Conservation (phyloP, 192 early-diverging fungal species). For the Rhizophlyctis rosea region DNA sequence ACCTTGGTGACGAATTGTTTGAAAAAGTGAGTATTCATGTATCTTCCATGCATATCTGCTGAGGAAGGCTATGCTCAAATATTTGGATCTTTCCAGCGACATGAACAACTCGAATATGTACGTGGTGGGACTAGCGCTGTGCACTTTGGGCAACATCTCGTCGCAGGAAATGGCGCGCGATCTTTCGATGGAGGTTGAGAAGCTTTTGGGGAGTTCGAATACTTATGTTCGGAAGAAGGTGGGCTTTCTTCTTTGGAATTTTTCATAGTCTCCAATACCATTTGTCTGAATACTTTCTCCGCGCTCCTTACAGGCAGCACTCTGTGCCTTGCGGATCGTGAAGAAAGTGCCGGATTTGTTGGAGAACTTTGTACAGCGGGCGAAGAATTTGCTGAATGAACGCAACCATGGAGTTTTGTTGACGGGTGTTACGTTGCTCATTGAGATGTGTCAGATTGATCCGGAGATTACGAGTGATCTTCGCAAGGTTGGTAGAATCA, state of each 20-base stretch:
- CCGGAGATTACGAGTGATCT: slow-evolving; percentile 67
- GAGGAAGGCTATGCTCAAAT: background rate
- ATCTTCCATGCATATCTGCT: slow-evolving; percentile 7
- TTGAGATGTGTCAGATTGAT: slow-evolving; percentile 80
- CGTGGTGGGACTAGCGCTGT: slow-evolving; percentile 93
- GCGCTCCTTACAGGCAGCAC: slow-evolving; percentile 64
- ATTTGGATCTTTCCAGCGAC: slow-evolving; percentile 59
- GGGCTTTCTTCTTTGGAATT: background rate
- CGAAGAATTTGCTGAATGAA: slow-evolving; percentile 77
- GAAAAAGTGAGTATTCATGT: slow-evolving; percentile 73
- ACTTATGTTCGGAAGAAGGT: slow-evolving; percentile 97
- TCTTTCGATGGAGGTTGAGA: slow-evolving; percentile 89
- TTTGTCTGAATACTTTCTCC: background rate
- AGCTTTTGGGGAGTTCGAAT: slow-evolving; percentile 84
- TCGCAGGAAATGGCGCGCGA: slow-evolving; percentile 94
- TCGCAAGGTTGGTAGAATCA: slow-evolving; percentile 46
- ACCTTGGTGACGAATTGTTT: slow-evolving; percentile 97
- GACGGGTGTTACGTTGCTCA: slow-evolving; percentile 84
- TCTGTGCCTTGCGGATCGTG: slow-evolving; percentile 88
- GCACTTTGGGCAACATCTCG: slow-evolving; percentile 95
- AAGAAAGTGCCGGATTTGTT: slow-evolving; percentile 89
- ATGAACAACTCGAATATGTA: slow-evolving; percentile 95
- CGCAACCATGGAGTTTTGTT: slow-evolving; percentile 94
- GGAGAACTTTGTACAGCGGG: slow-evolving; percentile 75
- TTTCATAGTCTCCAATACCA: background rate